Percentiles rank a stretch among this genome's conserved stretches.
These are phyloP conservation scores for Neurospora discreta DNA, from an alignment of 495 filamentous ascomycete species.

Conservation along the genomic window DNA sequence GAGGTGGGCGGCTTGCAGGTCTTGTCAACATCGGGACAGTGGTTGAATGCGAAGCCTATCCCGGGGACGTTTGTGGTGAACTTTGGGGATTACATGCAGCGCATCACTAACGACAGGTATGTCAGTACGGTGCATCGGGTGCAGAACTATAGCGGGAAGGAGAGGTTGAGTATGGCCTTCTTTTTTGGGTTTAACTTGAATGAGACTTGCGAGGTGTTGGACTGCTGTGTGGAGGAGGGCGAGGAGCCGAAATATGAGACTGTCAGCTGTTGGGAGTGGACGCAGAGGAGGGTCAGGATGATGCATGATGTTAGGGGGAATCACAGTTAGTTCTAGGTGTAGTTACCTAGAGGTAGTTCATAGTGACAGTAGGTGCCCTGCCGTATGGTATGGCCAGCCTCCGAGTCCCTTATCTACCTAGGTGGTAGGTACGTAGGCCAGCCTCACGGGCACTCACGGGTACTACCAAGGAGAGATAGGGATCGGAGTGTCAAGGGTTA, in stretches of 20 bases:
- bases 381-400: no score
- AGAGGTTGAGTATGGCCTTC: constrained; percentile 48
- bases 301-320: constrained; percentile 10
- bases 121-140: constrained; percentile 53
- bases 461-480: no score
- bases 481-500: no score
- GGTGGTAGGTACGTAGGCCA: no score
- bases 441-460: no score
- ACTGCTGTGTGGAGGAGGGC: constrained; percentile 38
- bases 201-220: constrained; percentile 37
- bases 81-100: constrained; percentile 54
- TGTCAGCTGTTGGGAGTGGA: constrained; percentile 42
- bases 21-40: constrained; percentile 38
- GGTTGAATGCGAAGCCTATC: constrained; percentile 46
- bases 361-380: no score
- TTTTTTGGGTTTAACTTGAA: constrained; percentile 43
- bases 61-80: constrained; percentile 54
- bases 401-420: no score
- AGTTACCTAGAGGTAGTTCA: neutral
- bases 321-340: fast-evolving
- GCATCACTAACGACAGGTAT: constrained; percentile 51
- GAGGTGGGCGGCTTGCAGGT: constrained; percentile 44
- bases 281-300: constrained; percentile 13
- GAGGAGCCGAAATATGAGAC: constrained; percentile 44
- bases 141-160: constrained; percentile 33